Evolutionary conservation across 2,329 filamentous ascomycete genomes (phyloP).

Genomic region (Clarireedia monteithiana): DNA sequence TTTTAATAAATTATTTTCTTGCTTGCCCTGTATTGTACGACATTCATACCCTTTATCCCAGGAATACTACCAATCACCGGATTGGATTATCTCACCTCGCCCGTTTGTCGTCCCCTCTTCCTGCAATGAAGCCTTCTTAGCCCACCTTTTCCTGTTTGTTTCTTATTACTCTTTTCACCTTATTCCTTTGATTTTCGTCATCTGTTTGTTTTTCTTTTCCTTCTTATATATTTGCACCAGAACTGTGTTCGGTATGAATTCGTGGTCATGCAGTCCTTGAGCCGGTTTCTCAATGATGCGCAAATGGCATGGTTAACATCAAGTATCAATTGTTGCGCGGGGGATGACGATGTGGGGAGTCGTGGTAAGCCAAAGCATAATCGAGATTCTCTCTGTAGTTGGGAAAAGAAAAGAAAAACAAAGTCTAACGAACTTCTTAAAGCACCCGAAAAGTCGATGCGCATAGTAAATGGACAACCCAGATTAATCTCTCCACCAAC

Average conservation of each 20-base stretch:
- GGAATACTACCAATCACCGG: constrained; percentile 1
- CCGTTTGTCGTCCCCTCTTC: background rate
- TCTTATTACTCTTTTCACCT: background rate
- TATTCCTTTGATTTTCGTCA: background rate
- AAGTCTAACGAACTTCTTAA: constrained; percentile 17
- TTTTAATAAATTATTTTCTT: no score
- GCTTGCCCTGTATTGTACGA: background rate
- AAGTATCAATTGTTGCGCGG: constrained; percentile 24
- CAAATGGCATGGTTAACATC: constrained; percentile 25
- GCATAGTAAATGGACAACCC: constrained; percentile 34
- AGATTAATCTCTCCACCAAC: constrained; percentile 30
- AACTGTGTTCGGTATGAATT: constrained; percentile 22
- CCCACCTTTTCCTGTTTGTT: background rate
- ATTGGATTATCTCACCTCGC: constrained; percentile 2
- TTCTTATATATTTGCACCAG: constrained; percentile 1
- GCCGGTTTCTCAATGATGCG: constrained; percentile 27
- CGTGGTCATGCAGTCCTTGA: constrained; percentile 26
- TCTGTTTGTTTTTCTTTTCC: background rate
- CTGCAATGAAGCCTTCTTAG: background rate
- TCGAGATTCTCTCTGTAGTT: background rate
- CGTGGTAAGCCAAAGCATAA: constrained; percentile 19
- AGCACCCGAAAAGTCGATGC: constrained; percentile 29
- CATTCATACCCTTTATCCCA: background rate
- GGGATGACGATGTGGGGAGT: constrained; percentile 16
- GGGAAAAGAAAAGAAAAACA: background rate